Percentiles rank a stretch among this genome's conserved stretches.
These are phyloP conservation scores for Apocynum venetum DNA, from an alignment of 257 asterid species.

Conservation along the genomic window DNA sequence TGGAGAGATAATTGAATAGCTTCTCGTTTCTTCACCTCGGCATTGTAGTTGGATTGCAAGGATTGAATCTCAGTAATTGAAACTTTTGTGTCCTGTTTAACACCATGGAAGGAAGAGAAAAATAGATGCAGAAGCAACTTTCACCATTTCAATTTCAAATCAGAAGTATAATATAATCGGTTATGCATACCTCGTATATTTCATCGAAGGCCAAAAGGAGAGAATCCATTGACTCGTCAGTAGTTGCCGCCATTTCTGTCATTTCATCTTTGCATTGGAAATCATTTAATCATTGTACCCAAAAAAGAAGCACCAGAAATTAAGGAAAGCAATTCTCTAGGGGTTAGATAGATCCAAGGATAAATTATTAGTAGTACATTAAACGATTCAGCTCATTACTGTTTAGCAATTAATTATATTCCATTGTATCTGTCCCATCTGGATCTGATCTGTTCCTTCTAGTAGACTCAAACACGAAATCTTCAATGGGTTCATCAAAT, in stretches of 20 bases:
- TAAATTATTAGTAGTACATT: too few species aligned
- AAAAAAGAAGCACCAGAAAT: not conserved
- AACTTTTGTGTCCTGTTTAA: slow-evolving; percentile 21
- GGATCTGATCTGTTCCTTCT: too few species aligned
- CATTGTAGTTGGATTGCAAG: slow-evolving; percentile 19
- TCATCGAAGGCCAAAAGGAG: slow-evolving; percentile 32
- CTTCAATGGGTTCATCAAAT: too few species aligned
- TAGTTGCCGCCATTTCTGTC: slow-evolving; percentile 23
- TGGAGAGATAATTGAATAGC: slow-evolving; percentile 23
- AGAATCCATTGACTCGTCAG: slow-evolving; percentile 28
- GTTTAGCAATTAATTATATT: too few species aligned
- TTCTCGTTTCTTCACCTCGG: slow-evolving; percentile 34
- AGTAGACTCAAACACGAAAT: too few species aligned
- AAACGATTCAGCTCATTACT: too few species aligned
- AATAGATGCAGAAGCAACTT: not conserved
- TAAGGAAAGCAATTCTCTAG: not conserved
- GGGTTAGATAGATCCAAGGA: too few species aligned
- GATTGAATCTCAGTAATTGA: slow-evolving; percentile 26
- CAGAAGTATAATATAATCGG: not conserved
- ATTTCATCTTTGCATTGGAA: not conserved
- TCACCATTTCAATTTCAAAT: not conserved
- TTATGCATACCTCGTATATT: slow-evolving; percentile 22
- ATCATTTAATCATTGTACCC: not conserved
- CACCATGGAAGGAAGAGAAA: not conserved
- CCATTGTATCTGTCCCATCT: too few species aligned